These are phyloP conservation scores for Dentipellis sp. DNA, from an alignment of 768 basidiomycete genomes.

Conservation along the genomic window DNA sequence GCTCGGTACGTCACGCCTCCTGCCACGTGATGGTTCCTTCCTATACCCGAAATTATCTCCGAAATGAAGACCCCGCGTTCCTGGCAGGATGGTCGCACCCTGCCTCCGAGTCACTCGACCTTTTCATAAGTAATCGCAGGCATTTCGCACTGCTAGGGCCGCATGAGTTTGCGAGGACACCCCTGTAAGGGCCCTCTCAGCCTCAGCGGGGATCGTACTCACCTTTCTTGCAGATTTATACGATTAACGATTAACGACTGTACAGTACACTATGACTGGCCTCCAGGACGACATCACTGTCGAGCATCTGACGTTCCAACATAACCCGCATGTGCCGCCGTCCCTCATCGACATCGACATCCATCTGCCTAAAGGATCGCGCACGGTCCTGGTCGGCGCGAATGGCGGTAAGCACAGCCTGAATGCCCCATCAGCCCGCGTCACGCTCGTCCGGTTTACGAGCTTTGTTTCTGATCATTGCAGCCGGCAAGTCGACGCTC, in stretches of 20 bases:
- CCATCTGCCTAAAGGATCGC: conserved; percentile 59
- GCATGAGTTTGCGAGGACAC: too few species aligned
- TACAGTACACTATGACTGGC: not conserved
- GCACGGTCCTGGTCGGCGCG: conserved; percentile 84
- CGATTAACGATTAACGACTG: not conserved
- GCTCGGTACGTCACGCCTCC: too few species aligned
- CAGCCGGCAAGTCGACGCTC: conserved; percentile 93
- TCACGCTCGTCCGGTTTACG: not conserved
- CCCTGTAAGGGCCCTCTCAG: too few species aligned
- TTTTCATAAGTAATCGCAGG: too few species aligned
- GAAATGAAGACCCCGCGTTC: too few species aligned
- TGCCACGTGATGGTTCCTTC: too few species aligned
- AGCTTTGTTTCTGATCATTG: not conserved
- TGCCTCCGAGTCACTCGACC: too few species aligned
- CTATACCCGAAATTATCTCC: too few species aligned
- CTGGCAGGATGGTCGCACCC: too few species aligned
- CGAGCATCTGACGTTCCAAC: conserved; percentile 47
- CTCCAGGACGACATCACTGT: conserved; percentile 24
- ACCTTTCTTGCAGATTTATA: not conserved
- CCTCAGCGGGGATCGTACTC: too few species aligned
- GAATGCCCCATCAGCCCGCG: too few species aligned
- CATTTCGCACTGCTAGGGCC: too few species aligned
- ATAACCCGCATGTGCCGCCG: conserved; percentile 31
- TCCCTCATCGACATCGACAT: conserved; percentile 62
- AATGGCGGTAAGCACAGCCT: conserved; percentile 67